phyloP scores from a whole-genome alignment of 495 filamentous ascomycete species.

The Aspergillus asperescens region DNA sequence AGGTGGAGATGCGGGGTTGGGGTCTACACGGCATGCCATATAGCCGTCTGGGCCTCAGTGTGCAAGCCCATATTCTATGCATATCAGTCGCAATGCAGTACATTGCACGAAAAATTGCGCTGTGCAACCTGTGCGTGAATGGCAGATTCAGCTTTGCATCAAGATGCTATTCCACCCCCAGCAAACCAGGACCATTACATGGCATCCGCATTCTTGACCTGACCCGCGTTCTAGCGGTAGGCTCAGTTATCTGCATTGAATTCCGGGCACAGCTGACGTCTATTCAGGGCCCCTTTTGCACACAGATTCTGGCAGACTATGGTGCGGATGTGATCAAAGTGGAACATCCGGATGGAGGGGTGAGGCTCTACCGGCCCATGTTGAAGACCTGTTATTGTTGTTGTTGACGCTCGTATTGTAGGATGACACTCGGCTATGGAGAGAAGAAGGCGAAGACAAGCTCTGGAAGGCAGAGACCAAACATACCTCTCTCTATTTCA shows the following conservation, averaged over 20 bases:
- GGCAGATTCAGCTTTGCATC: too few species aligned
- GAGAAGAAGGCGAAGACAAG: constrained; percentile 67
- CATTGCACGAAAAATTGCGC: too few species aligned
- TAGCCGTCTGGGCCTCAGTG: too few species aligned
- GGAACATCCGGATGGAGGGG: constrained; percentile 85
- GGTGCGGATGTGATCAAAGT: constrained; percentile 94
- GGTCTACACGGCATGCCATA: too few species aligned
- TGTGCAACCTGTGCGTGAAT: too few species aligned
- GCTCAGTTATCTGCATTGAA: neutral
- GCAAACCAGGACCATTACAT: neutral
- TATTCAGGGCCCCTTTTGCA: neutral
- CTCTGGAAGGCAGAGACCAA: neutral
- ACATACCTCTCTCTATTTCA: neutral
- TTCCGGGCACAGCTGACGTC: neutral
- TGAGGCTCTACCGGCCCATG: constrained; percentile 91
- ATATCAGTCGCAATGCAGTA: too few species aligned
- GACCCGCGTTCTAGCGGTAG: neutral
- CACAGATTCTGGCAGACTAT: constrained; percentile 12
- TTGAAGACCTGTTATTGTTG: too few species aligned
- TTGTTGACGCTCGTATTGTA: too few species aligned
- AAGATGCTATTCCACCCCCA: too few species aligned
- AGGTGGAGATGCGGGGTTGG: too few species aligned
- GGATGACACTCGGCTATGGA: constrained; percentile 12
- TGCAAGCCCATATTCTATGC: too few species aligned
- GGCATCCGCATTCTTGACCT: constrained; percentile 1